Conservation (phyloP, 139 green algal species). For the Auxenochlorella pyrenoidosa region DNA sequence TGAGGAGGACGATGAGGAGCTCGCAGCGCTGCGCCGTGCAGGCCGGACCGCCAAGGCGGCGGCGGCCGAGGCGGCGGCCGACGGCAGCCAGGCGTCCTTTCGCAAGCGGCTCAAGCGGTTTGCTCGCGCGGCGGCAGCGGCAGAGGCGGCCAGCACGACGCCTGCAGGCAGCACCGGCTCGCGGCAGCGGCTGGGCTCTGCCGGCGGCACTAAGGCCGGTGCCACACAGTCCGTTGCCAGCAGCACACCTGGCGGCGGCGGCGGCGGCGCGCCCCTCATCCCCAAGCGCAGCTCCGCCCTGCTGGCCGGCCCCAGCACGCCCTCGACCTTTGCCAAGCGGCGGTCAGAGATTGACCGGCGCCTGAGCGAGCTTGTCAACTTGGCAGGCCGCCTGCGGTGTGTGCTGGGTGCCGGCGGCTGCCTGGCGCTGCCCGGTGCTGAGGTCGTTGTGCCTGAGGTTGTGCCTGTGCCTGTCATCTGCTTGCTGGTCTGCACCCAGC, state of each 20-base stretch:
- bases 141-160: slow-evolving; percentile 5
- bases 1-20: background rate
- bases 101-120: slow-evolving; percentile 40
- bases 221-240: slow-evolving; percentile 29
- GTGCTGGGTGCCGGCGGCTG: background rate
- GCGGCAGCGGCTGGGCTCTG: background rate
- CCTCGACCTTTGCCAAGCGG: slow-evolving; percentile 22
- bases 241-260: slow-evolving; percentile 13
- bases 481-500: no score
- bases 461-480: no score
- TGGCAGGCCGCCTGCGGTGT: slow-evolving; percentile 57
- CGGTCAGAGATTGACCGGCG: slow-evolving; percentile 85
- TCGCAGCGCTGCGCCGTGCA: background rate
- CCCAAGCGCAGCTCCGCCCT: slow-evolving; percentile 3
- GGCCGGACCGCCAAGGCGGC: background rate
- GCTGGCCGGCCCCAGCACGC: background rate
- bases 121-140: slow-evolving; percentile 18
- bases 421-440: background rate
- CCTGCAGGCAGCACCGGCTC: slow-evolving; percentile 29
- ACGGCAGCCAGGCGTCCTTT: slow-evolving; percentile 9
- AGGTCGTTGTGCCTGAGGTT: background rate
- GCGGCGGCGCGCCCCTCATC: slow-evolving; percentile 12
- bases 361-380: slow-evolving; percentile 72
- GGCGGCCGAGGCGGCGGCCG: background rate
- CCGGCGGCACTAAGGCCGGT: background rate